These are phyloP conservation scores for Podospora bellae-mahoneyi DNA, from an alignment of 495 filamentous ascomycete species.

Conservation along the genomic window DNA sequence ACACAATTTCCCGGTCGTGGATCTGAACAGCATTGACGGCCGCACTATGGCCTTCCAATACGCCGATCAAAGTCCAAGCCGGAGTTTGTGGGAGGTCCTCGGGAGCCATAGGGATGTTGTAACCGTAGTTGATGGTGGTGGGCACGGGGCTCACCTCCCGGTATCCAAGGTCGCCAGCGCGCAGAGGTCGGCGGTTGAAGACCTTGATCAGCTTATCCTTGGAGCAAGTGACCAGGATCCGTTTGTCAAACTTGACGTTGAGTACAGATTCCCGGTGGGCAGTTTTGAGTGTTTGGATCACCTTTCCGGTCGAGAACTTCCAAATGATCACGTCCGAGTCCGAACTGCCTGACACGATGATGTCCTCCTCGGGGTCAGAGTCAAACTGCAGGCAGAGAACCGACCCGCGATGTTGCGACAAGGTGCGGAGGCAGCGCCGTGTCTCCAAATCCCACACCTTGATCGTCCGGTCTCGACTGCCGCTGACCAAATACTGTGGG, in stretches of 20 bases:
- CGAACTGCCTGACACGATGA: conserved; percentile 91
- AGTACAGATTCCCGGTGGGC: conserved; percentile 89
- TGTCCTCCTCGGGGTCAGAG: conserved; percentile 80
- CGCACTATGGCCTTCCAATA: conserved; percentile 75
- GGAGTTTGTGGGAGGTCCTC: conserved; percentile 48
- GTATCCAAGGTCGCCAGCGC: conserved; percentile 66
- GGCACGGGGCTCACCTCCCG: conserved; percentile 52
- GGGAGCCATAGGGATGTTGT: conserved; percentile 37
- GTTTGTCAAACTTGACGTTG: conserved; percentile 90
- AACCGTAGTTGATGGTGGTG: conserved; percentile 47
- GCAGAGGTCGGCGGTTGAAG: conserved; percentile 76
- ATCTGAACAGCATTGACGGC: conserved; percentile 97
- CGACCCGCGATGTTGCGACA: conserved; percentile 75
- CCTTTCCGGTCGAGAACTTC: conserved; percentile 85
- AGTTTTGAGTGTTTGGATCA: conserved; percentile 64
- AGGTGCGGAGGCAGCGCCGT: conserved; percentile 67
- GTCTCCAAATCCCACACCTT: conserved; percentile 89
- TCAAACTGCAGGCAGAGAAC: conserved; percentile 97
- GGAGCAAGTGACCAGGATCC: conserved; percentile 90
- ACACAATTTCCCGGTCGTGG: conserved; percentile 79
- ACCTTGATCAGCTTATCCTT: conserved; percentile 96
- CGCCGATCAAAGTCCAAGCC: conserved; percentile 74
- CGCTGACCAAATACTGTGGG: conserved; percentile 83
- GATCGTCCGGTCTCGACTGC: conserved; percentile 82
- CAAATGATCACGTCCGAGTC: conserved; percentile 87